These are phyloP conservation scores for Eragrostis curvula DNA, from an alignment of 176 grass and related monocot genomes.

Conservation along the genomic window DNA sequence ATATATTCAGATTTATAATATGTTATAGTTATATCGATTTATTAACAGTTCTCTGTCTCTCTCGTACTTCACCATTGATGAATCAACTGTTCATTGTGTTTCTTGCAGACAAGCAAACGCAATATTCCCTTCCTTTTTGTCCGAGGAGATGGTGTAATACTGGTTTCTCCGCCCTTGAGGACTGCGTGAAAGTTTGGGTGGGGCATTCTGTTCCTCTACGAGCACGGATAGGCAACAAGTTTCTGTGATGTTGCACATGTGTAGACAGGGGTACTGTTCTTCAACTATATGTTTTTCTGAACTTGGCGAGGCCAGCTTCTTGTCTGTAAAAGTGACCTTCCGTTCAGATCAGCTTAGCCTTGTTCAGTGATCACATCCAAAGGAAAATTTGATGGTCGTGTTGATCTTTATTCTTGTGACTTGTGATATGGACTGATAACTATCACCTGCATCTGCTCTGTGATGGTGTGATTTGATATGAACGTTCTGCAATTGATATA, in stretches of 20 bases:
- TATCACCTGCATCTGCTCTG: not conserved
- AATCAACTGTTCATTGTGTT: not conserved
- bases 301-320: not conserved
- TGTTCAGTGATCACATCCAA: not conserved
- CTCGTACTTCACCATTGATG: not conserved
- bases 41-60: not conserved
- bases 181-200: constrained; percentile 42
- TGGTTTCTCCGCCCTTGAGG: constrained; percentile 78
- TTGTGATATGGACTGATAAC: not conserved
- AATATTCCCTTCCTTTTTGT: constrained; percentile 81
- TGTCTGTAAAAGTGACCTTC: not conserved
- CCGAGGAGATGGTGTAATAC: constrained; percentile 74
- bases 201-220: not conserved
- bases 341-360: not conserved
- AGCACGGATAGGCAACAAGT: not conserved
- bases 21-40: not conserved
- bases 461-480: not conserved
- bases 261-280: not conserved
- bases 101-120: constrained; percentile 59
- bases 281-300: not conserved
- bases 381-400: not conserved
- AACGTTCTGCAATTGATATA: not conserved
- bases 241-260: not conserved
- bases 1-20: not conserved
- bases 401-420: not conserved